phyloP scores from a whole-genome alignment of 495 filamentous ascomycete species.

The Penicillium odoratum region DNA sequence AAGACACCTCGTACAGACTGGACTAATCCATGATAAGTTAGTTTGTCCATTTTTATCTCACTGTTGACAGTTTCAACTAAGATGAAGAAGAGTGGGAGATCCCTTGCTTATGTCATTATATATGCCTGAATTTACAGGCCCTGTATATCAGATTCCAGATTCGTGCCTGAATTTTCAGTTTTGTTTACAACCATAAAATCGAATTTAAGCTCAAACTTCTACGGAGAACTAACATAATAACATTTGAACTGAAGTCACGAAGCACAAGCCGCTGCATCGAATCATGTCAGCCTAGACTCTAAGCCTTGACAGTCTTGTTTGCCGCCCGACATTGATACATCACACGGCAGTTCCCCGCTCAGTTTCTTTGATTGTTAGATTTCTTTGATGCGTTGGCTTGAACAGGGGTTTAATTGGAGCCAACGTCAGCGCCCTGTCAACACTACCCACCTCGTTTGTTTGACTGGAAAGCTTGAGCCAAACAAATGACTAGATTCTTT shows the following conservation, averaged over 20 bases:
- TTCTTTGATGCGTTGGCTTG: not conserved
- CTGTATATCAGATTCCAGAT: too few species aligned
- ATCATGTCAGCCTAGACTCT: too few species aligned
- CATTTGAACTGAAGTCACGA: too few species aligned
- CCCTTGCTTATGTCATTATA: not conserved
- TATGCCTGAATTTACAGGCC: not conserved
- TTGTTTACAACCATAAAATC: too few species aligned
- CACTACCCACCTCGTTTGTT: not conserved
- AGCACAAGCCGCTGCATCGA: too few species aligned
- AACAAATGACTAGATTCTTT: too few species aligned
- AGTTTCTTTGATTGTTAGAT: not conserved
- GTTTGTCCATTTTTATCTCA: slow-evolving; percentile 22
- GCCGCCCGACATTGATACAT: not conserved
- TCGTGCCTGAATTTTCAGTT: not conserved
- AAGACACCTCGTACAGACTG: slow-evolving; percentile 18
- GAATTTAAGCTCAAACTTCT: too few species aligned
- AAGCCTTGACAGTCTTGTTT: not conserved
- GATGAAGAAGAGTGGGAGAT: not conserved
- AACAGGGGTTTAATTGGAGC: not conserved
- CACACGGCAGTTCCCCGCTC: not conserved
- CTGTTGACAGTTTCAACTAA: not conserved
- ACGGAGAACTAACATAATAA: too few species aligned
- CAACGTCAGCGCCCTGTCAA: too few species aligned
- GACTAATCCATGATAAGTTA: slow-evolving; percentile 16
- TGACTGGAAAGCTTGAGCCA: not conserved